Evolutionary conservation across 2,329 filamentous ascomycete species (phyloP), one percentile per base, ranked within the genome.

Genomic region (Scedosporium minutisporum): DNA sequence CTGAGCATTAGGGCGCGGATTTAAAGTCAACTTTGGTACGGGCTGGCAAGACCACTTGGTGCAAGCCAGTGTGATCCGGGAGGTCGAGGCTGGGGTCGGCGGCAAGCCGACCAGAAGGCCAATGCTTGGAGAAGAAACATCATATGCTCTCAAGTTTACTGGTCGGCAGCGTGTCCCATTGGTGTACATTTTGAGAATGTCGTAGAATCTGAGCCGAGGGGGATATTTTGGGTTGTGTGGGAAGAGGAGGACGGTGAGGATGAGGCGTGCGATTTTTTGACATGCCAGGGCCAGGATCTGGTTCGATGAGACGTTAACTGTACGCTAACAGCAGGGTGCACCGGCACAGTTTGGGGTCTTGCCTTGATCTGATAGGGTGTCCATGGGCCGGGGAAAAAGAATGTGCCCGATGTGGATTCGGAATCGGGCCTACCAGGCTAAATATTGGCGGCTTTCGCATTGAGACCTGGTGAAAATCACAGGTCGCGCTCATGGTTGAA

Each of bases 371-470:
- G 60, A 61, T 61, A 41, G 60, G 60, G 60, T 33, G 60, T 18
- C 23, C 38, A 18, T 61, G 60, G 48, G 29, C 33, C 27, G 51
- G 60, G 60, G 42, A 57, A 55, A 44, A 18, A 51, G n/a, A 61
- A 18, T 16, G 29, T 48, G 60, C 48, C 48, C 60, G 48, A 61
- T 57, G 48, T 14, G 60, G 60, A 38, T n/a, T 18, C 33, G 27
- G 48, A 61, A 55, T 61, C 60, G 60, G 60, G 60, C 60, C 60
- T 61, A 41, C 60, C 60, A 55, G 60, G 46, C 60, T 61, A 61
- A 61, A 61, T 61, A 57, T 61, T 57, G 60, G 48, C 60, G 60
- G 48, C 60, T 55, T 51, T 42, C 18, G 18, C 60, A 41, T 57
- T 42, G 46, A 33, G 60, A 41, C 27, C 55, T 23, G 51, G 51